A percentile compares a stretch with the other conserved stretches of the same genome.
phyloP scores from a whole-genome alignment of 78 protist species.

The Dictyostelium intermedium region DNA sequence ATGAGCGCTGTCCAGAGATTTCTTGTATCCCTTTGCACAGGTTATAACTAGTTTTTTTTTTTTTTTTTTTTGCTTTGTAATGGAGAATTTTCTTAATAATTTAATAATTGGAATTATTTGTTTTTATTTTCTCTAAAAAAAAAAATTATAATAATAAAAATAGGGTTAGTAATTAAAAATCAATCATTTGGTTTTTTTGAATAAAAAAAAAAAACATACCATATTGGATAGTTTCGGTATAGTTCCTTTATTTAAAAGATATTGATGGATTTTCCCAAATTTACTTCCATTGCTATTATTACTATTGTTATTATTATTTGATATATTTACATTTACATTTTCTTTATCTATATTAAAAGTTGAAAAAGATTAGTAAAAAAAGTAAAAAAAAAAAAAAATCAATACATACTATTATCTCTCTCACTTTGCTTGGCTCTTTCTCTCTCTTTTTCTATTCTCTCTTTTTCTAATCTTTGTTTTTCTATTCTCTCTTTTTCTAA shows the following conservation, averaged over 20 bases:
- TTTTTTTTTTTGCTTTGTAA: too few relatives aligned
- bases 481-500: background rate
- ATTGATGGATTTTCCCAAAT: background rate
- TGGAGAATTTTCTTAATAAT: too few relatives aligned
- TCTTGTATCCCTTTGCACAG: too few relatives aligned
- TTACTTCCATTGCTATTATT: too few relatives aligned
- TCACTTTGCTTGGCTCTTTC: background rate
- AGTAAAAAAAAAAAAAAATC: background rate
- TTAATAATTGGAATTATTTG: too few relatives aligned
- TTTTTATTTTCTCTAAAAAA: background rate
- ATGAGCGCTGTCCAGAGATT: too few relatives aligned
- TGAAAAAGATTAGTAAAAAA: background rate
- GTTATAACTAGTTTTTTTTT: too few relatives aligned
- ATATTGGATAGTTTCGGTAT: constrained; percentile 3
- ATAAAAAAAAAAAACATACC: background rate
- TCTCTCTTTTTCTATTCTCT: background rate
- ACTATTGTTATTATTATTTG: background rate
- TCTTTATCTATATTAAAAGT: background rate
- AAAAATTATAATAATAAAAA: background rate
- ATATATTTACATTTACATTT: background rate
- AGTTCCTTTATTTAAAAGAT: background rate
- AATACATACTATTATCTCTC: background rate
- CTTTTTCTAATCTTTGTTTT: background rate
- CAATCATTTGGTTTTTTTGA: too few relatives aligned
- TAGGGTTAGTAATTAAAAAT: background rate